Conservation (phyloP, 768 basidiomycete species). For the Rhizopogon sp. region DNA sequence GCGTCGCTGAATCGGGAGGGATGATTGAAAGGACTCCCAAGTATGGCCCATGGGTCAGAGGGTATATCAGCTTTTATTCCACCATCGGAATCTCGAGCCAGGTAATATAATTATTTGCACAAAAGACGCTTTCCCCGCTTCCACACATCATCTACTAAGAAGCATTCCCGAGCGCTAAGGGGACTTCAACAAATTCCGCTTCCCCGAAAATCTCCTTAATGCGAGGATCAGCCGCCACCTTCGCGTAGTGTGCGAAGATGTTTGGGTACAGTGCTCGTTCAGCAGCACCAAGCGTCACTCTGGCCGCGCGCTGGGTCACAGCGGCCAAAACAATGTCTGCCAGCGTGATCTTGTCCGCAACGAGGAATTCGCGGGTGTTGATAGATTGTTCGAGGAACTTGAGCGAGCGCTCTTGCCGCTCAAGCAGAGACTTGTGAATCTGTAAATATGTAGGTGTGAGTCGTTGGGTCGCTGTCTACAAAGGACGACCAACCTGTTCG, state of each 20-base stretch:
- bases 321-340: conserved; percentile 22
- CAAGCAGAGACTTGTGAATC: conserved; percentile 13
- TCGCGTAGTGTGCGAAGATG: conserved; percentile 21
- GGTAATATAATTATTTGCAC: background rate
- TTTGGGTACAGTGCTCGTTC: conserved; percentile 23
- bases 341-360: conserved; percentile 19
- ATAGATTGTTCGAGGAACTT: conserved; percentile 21
- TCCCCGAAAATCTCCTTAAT: conserved; percentile 13
- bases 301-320: conserved; percentile 15
- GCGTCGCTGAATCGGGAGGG: conserved; percentile 39
- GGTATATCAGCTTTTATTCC: background rate
- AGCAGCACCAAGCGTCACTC: conserved; percentile 18
- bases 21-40: conserved; percentile 24
- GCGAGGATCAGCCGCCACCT: conserved; percentile 12
- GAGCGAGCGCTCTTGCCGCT: conserved; percentile 18
- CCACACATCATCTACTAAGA: background rate
- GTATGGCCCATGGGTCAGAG: conserved; percentile 1
- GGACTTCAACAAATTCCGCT: conserved; percentile 14
- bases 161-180: conserved; percentile 5
- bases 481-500: conserved; percentile 2
- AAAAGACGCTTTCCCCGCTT: too few species aligned
- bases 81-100: too few species aligned
- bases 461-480: background rate
- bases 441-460: background rate
- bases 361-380: conserved; percentile 15